phyloP scores from a whole-genome alignment of 495 filamentous ascomycete species.

The Cercophora newfieldiana region DNA sequence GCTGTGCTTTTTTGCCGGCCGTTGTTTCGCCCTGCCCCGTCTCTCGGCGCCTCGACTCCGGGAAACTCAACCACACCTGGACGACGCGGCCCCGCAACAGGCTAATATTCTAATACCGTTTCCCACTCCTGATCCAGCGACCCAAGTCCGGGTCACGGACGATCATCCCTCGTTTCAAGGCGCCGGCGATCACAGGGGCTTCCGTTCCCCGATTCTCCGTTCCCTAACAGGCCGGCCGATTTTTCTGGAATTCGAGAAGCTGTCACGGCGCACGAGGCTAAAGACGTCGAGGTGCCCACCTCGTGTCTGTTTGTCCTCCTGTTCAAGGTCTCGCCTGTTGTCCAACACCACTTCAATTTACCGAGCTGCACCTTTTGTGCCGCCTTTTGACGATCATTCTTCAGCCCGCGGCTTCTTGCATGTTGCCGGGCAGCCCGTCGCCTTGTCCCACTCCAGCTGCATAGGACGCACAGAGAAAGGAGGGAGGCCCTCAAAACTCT shows the following conservation, averaged over 20 bases:
- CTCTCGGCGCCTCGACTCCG: constrained; percentile 9
- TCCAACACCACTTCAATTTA: constrained; percentile 12
- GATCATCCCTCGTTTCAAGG: constrained; percentile 27
- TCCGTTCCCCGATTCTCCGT: constrained; percentile 15
- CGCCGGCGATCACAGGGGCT: constrained; percentile 24
- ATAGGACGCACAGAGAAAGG: constrained; percentile 8
- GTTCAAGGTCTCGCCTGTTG: not conserved
- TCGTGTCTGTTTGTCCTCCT: constrained; percentile 3
- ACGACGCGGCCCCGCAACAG: constrained; percentile 18
- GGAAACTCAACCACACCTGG: constrained; percentile 1
- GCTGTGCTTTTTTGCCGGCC: constrained; percentile 15
- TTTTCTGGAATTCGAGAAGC: constrained; percentile 17
- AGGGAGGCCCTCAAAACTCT: constrained; percentile 1
- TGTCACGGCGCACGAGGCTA: constrained; percentile 12
- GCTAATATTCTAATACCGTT: constrained; percentile 28
- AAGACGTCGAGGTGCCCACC: constrained; percentile 12
- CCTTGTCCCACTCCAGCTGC: constrained; percentile 9
- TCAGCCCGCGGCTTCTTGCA: constrained; percentile 20
- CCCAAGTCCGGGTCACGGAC: constrained; percentile 26
- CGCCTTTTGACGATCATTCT: constrained; percentile 8
- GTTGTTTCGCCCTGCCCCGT: constrained; percentile 3
- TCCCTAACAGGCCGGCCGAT: constrained; percentile 17
- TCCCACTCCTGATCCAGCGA: constrained; percentile 21
- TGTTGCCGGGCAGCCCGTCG: constrained; percentile 4
- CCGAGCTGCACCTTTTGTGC: constrained; percentile 3